Evolutionary conservation across 2,329 filamentous ascomycete genomes (phyloP), one percentile per base, ranked within the genome.

Genomic region (Monilinia fructicola): DNA sequence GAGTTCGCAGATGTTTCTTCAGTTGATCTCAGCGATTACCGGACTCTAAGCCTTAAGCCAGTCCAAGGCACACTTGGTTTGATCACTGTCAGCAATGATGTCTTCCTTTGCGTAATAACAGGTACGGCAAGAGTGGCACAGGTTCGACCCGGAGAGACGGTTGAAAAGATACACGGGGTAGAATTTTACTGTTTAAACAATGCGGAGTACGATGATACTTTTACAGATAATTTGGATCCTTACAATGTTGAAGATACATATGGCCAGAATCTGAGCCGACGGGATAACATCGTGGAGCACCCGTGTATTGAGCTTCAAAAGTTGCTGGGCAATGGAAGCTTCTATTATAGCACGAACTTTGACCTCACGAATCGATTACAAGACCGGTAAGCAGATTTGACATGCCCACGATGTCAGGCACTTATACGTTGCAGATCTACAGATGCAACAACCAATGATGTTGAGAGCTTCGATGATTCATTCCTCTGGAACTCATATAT

Each of bases 401-500:
- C 26, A 44, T 66, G 14, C 64, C 65, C 66, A 64, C n/a, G n/a
- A 21, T 52, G 28, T 9, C 44, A 61, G 46, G 31, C 21, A 38
- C 58, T 61, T 21, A 74, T 66, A n/a, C 38, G 54, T 40, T 74
- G 54, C 71, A 92, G 90, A 73, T 87, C 89, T 18, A 86, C 90
- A 66, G 92, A 94, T 76, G 87, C 87, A 26, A 84, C 88, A 54
- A 88, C 90, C 0, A 93, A 98, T 70, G 91, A 96, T 69, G 92
- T 97, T 68, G 93, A 97, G 76, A 95, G 92, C 74, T 88, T 98
- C 69, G 93, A 99, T 77, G 90, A 93, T 74, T 90, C 91, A 1
- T 97, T 97, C 76, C 80, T 99, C 23, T 99, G 95, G 95, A 99
- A 99, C 76, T 96, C 92, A 4, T 97, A 96, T 79, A 97, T 99